These are phyloP conservation scores for Suillus clintonianus DNA, from an alignment of 768 basidiomycete genomes.

Conservation along the genomic window DNA sequence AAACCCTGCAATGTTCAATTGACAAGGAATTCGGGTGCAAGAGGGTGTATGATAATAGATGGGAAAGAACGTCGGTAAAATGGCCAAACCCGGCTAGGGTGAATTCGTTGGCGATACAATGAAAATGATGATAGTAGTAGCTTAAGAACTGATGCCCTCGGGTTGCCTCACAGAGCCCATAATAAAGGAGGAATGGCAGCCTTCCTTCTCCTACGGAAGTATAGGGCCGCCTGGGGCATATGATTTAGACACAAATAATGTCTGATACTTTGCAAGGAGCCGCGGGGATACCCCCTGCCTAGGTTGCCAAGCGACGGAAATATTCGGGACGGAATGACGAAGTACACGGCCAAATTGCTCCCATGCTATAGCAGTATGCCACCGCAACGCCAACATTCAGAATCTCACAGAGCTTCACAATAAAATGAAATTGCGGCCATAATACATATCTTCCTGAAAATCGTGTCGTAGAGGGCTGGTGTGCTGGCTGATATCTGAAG, in stretches of 20 bases:
- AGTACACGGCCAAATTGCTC: neutral
- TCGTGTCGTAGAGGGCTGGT: neutral
- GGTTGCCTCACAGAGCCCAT: neutral
- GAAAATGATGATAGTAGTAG: neutral
- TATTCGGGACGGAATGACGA: neutral
- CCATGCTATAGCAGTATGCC: neutral
- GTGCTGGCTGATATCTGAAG: neutral
- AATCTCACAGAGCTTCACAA: neutral
- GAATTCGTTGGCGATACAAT: neutral
- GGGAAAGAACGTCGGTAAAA: neutral
- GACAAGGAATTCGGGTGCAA: neutral
- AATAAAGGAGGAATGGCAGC: neutral
- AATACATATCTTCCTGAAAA: neutral
- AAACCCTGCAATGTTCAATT: neutral
- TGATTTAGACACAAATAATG: neutral
- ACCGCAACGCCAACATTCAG: neutral
- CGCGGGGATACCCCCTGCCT: neutral
- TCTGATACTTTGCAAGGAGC: neutral
- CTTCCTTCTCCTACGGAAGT: neutral
- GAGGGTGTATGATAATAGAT: neutral
- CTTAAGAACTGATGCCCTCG: neutral
- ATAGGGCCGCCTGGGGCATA: neutral
- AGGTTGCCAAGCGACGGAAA: neutral
- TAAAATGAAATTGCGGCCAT: neutral
- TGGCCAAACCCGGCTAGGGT: neutral